Conservation (phyloP, 129 eudicot species). For the Silybum marianum region DNA sequence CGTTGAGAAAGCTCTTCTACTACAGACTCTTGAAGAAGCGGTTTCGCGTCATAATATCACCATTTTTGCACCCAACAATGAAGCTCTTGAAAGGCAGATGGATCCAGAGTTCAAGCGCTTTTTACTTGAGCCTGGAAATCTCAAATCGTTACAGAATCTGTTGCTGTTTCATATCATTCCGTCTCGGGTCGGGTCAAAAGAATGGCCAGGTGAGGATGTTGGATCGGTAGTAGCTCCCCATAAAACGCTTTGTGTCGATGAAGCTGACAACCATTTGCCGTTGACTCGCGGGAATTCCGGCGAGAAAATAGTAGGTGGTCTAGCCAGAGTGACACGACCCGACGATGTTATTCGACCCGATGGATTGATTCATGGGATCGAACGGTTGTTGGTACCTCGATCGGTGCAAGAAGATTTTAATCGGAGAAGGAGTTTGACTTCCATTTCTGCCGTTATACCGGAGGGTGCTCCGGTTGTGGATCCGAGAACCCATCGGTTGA, state of each 20-base stretch:
- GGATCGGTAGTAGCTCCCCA: constrained; percentile 24
- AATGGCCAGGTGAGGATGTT: constrained; percentile 48
- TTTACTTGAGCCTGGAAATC: constrained; percentile 75
- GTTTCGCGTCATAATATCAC: constrained; percentile 71
- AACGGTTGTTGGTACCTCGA: constrained; percentile 64
- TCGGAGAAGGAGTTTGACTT: constrained; percentile 58
- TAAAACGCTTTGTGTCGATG: constrained; percentile 40
- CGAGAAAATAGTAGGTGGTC: constrained; percentile 52
- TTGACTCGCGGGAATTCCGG: constrained; percentile 32
- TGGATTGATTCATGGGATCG: constrained; percentile 92
- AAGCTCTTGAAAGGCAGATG: constrained; percentile 66
- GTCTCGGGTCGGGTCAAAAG: constrained; percentile 56
- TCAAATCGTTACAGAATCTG: constrained; percentile 68
- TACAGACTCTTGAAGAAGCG: constrained; percentile 68
- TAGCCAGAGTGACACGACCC: constrained; percentile 51
- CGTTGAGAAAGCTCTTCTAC: constrained; percentile 77
- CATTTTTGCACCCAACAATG: constrained; percentile 84
- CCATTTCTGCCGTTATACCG: constrained; percentile 89
- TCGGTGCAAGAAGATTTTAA: constrained; percentile 87
- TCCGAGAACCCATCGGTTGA: constrained; percentile 69
- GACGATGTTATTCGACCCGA: constrained; percentile 77
- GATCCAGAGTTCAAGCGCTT: constrained; percentile 91
- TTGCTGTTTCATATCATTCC: constrained; percentile 76
- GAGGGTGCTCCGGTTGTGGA: constrained; percentile 94
- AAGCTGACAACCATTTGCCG: constrained; percentile 19